Conservation (phyloP, 768 basidiomycete species). For the Heimioporus sp. region DNA sequence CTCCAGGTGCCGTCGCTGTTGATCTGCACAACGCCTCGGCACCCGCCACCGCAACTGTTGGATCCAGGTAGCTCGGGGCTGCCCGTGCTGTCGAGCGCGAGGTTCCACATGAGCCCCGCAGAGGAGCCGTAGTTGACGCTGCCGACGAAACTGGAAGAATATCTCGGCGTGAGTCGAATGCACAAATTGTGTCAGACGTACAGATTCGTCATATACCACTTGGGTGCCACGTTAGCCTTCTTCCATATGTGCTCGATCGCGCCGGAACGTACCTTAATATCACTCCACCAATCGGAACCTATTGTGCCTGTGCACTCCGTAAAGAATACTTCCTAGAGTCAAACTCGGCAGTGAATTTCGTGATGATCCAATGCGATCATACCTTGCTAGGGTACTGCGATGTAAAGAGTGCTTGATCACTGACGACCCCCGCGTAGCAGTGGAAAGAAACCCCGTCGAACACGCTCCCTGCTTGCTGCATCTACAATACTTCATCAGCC, state of each 20-base stretch:
- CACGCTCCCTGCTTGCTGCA: conserved; percentile 53
- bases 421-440: conserved; percentile 60
- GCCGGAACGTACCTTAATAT: conserved; percentile 57
- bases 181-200: conserved; percentile 29
- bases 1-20: conserved; percentile 61
- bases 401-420: conserved; percentile 55
- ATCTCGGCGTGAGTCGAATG: conserved; percentile 21
- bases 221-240: conserved; percentile 8
- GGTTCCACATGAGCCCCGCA: conserved; percentile 71
- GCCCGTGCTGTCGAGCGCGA: conserved; percentile 62
- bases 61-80: conserved; percentile 66
- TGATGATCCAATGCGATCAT: not conserved
- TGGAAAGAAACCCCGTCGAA: conserved; percentile 72
- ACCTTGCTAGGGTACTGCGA: conserved; percentile 54
- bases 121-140: conserved; percentile 30
- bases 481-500: conserved; percentile 26
- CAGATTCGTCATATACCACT: conserved; percentile 75
- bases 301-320: conserved; percentile 65
- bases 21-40: conserved; percentile 64
- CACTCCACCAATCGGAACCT: conserved; percentile 76
- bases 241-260: not conserved
- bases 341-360: not conserved
- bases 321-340: conserved; percentile 38
- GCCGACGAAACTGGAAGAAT: conserved; percentile 37
- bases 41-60: conserved; percentile 61